Evolutionary conservation across 2,329 filamentous ascomycete species (phyloP).

Genomic region (Penicillium palitans): DNA sequence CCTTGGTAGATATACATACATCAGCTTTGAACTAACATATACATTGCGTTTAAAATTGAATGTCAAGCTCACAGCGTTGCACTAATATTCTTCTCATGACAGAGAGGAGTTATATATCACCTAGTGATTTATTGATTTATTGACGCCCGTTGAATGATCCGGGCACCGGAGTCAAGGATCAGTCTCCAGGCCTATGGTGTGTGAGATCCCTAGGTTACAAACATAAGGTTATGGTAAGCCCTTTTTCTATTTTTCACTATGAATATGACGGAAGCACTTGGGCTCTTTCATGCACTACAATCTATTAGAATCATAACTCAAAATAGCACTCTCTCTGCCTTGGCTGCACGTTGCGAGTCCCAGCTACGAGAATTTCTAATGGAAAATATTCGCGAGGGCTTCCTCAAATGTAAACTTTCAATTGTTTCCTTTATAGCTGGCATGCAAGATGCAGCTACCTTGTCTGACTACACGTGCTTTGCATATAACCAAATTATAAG

Average conservation of each 20-base stretch:
- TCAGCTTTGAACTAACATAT: not conserved
- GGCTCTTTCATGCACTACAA: not conserved
- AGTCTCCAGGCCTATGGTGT: too few species aligned
- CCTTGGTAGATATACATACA: not conserved
- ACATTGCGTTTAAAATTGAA: not conserved
- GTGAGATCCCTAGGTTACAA: not conserved
- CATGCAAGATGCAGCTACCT: slow-evolving; percentile 59
- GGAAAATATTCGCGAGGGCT: slow-evolving; percentile 25
- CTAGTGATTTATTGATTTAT: not conserved
- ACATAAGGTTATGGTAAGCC: too few species aligned
- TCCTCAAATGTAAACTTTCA: slow-evolving; percentile 37
- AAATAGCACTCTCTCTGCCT: not conserved
- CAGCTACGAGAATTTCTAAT: slow-evolving; percentile 8
- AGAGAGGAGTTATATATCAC: too few species aligned
- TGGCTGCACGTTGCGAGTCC: not conserved
- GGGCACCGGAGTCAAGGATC: not conserved
- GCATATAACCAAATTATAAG: slow-evolving; percentile 67
- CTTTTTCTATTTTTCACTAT: too few species aligned
- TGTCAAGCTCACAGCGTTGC: not conserved
- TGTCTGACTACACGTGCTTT: slow-evolving; percentile 63
- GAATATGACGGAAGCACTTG: not conserved
- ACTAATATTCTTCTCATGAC: not conserved
- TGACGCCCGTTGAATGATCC: not conserved
- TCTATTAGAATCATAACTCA: not conserved
- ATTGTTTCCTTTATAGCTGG: slow-evolving; percentile 42